Conservation (phyloP, 176 grass and related monocot genomes). For the Rhynchospora breviuscula region DNA sequence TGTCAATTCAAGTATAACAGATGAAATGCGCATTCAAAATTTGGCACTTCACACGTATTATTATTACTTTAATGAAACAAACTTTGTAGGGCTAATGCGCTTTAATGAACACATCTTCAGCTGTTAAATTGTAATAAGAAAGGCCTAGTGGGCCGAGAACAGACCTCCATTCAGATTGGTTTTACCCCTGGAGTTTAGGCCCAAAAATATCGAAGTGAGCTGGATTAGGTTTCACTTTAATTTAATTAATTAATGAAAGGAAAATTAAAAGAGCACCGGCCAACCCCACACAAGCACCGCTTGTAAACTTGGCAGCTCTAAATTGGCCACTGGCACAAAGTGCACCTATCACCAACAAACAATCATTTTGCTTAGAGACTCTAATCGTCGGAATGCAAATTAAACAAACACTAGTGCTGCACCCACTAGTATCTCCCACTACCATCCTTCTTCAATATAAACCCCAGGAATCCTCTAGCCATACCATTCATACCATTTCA, state of each 20-base stretch:
- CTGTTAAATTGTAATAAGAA: not conserved
- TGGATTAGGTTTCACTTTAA: not conserved
- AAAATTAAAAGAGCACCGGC: not conserved
- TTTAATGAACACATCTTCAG: not conserved
- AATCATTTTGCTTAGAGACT: constrained; percentile 12
- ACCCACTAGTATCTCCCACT: constrained; percentile 21
- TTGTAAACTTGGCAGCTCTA: not conserved
- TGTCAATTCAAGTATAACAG: too few relatives aligned
- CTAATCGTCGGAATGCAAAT: not conserved
- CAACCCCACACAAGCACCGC: not conserved
- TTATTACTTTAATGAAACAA: too few relatives aligned
- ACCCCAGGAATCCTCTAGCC: not conserved
- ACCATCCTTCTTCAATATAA: constrained; percentile 11
- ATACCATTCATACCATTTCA: not conserved
- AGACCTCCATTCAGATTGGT: not conserved
- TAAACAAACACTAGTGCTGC: constrained; percentile 18
- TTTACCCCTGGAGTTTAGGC: not conserved
- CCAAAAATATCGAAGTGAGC: not conserved
- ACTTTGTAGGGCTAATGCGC: too few relatives aligned
- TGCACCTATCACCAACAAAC: constrained; percentile 9
- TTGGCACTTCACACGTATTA: not conserved
- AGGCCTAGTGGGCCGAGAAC: not conserved
- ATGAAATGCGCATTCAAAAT: not conserved
- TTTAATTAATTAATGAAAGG: not conserved
- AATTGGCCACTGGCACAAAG: constrained; percentile 1